phyloP scores from a whole-genome alignment of 225 moss, liverwort and hornwort species.

The Polytrichum formosum region DNA sequence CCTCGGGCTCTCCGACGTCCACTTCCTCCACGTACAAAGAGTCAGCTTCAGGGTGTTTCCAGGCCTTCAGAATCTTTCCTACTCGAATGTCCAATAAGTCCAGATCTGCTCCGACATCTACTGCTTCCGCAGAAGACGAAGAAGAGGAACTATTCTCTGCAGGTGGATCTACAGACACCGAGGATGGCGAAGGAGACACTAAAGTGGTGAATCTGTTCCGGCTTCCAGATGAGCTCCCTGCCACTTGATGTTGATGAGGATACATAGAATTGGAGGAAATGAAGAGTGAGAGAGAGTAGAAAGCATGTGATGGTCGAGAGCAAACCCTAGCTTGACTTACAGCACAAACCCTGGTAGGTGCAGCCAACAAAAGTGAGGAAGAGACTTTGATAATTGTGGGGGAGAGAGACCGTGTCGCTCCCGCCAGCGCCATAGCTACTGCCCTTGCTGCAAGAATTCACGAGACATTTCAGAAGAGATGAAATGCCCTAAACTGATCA shows the following conservation, averaged over 20 bases:
- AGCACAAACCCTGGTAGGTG: constrained; percentile 14
- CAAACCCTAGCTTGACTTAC: constrained; percentile 8
- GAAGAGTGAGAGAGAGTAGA: constrained; percentile 7
- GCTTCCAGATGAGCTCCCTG: neutral
- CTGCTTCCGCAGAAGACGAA: constrained; percentile 14
- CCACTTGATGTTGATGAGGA: constrained; percentile 8
- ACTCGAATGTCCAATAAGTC: constrained; percentile 85
- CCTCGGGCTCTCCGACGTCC: constrained; percentile 82
- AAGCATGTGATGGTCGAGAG: neutral
- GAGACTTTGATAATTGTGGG: neutral
- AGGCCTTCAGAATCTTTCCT: constrained; percentile 82
- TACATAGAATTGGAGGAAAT: constrained; percentile 19
- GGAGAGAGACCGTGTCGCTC: constrained; percentile 14
- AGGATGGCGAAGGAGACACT: constrained; percentile 16
- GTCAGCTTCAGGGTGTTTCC: constrained; percentile 97
- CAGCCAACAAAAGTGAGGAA: constrained; percentile 20
- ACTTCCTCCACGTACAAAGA: constrained; percentile 95
- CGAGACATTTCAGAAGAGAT: neutral
- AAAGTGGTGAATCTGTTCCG: neutral
- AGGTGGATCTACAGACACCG: constrained; percentile 40
- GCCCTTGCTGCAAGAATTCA: neutral
- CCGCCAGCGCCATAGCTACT: constrained; percentile 37
- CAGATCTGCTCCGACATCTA: constrained; percentile 43
- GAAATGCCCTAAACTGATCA: neutral
- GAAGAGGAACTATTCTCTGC: constrained; percentile 19